A percentile compares a stretch with the other conserved stretches of the same genome.
Evolutionary conservation across 441 rosid species (phyloP).

Genomic region (Adansonia madagascariensis): DNA sequence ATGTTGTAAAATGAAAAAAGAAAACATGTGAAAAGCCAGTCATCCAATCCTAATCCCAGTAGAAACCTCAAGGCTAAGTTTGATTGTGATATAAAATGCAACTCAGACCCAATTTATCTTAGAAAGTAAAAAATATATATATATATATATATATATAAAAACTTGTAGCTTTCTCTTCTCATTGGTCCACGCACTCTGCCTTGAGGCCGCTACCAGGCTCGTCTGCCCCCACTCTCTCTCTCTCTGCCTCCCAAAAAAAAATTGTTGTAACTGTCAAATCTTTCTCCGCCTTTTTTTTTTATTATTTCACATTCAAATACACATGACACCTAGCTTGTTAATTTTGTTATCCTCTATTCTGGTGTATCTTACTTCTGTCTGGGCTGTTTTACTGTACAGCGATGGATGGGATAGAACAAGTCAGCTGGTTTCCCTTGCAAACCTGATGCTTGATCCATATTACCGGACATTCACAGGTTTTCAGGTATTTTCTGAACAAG

Average conservation of each 20-base stretch:
- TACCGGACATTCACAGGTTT: slow-evolving; percentile 92
- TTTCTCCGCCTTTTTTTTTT: neutral
- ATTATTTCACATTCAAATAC: neutral
- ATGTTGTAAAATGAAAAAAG: neutral
- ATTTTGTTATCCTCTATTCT: slow-evolving; percentile 16
- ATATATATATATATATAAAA: neutral
- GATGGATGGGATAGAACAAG: slow-evolving; percentile 99
- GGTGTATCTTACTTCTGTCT: slow-evolving; percentile 24
- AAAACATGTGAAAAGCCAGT: neutral
- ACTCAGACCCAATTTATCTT: neutral
- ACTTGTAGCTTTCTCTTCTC: neutral
- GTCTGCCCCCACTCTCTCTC: neutral
- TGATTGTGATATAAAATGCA: slow-evolving; percentile 6
- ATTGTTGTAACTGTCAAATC: neutral
- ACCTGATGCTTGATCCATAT: slow-evolving; percentile 94
- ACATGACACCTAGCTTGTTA: neutral
- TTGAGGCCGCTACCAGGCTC: neutral
- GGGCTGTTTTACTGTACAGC: slow-evolving; percentile 49
- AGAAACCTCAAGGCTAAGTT: neutral
- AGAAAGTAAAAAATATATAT: neutral
- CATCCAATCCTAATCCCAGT: neutral
- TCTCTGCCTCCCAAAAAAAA: neutral
- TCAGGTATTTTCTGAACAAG: slow-evolving; percentile 63
- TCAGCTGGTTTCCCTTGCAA: slow-evolving; percentile 95
- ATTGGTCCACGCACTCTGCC: neutral